Percentiles rank a stretch among this genome's conserved stretches.
phyloP scores from a whole-genome alignment of 768 basidiomycete species.

The Leccinum variicolor region DNA sequence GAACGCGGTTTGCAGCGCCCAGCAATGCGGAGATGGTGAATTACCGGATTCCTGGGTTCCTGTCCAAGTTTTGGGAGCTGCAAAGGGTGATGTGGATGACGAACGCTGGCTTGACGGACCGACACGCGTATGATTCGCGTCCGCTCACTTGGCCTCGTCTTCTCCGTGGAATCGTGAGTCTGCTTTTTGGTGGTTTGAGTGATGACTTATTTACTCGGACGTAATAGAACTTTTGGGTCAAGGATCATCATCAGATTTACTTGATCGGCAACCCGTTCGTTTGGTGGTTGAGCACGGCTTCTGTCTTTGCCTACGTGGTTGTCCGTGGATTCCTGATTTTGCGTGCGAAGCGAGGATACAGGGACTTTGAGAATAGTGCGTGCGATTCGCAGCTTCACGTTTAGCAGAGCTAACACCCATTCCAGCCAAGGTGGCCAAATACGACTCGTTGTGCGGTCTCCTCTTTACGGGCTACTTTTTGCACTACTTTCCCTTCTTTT shows the following conservation, averaged over 20 bases:
- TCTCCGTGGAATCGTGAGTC: conserved; percentile 85
- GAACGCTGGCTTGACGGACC: conserved; percentile 92
- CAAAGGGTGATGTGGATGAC: conserved; percentile 97
- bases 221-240: conserved; percentile 94
- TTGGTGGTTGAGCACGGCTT: conserved; percentile 83
- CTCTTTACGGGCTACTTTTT: conserved; percentile 88
- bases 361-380: conserved; percentile 91
- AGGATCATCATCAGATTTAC: conserved; percentile 94
- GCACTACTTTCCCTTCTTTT: conserved; percentile 96
- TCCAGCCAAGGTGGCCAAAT: conserved; percentile 85
- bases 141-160: conserved; percentile 90
- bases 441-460: conserved; percentile 88
- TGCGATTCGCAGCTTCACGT: background rate
- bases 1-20: conserved; percentile 48
- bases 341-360: conserved; percentile 85
- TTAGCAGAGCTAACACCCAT: background rate
- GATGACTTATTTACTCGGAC: conserved; percentile 2
- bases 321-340: conserved; percentile 80
- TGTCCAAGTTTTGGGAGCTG: conserved; percentile 87
- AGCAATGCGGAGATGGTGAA: conserved; percentile 77
- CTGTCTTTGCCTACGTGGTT: conserved; percentile 62
- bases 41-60: conserved; percentile 85
- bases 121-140: conserved; percentile 94
- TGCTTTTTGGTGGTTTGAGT: background rate
- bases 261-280: conserved; percentile 91